Conservation (phyloP, 139 green algal species). For the Volvox africanus region DNA sequence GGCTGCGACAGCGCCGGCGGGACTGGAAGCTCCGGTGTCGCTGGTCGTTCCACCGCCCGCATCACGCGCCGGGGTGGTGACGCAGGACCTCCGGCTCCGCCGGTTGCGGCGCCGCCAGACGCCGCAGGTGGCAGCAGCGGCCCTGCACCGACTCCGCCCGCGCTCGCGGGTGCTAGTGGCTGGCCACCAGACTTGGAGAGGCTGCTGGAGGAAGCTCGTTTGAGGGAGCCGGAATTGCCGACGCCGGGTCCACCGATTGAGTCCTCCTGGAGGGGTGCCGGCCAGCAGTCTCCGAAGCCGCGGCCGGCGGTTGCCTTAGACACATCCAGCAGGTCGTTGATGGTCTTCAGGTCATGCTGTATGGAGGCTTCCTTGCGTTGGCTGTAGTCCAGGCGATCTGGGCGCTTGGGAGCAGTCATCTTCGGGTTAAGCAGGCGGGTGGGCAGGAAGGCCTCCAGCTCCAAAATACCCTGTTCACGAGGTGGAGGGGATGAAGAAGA, state of each 20-base stretch:
- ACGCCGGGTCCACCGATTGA: neutral
- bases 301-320: slow-evolving; percentile 61
- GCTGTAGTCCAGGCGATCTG: slow-evolving; percentile 63
- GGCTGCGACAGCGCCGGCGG: slow-evolving; percentile 29
- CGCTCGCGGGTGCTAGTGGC: neutral
- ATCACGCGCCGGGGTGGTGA: slow-evolving; percentile 5
- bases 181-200: neutral
- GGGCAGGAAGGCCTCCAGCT: slow-evolving; percentile 71
- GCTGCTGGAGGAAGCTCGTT: neutral
- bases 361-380: slow-evolving; percentile 65
- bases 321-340: slow-evolving; percentile 71
- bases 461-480: slow-evolving; percentile 50
- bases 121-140: neutral
- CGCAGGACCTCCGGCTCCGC: no score
- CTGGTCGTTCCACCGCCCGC: slow-evolving; percentile 53
- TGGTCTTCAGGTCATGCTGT: slow-evolving; percentile 69
- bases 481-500: no score
- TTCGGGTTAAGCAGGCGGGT: slow-evolving; percentile 54
- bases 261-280: slow-evolving; percentile 56
- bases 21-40: slow-evolving; percentile 56
- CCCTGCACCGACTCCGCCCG: neutral
- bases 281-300: slow-evolving; percentile 78
- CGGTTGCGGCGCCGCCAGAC: neutral
- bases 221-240: neutral
- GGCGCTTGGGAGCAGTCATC: slow-evolving; percentile 43